phyloP scores from a whole-genome alignment of 352 stramenopile species.

The Blastocystis sp. region DNA sequence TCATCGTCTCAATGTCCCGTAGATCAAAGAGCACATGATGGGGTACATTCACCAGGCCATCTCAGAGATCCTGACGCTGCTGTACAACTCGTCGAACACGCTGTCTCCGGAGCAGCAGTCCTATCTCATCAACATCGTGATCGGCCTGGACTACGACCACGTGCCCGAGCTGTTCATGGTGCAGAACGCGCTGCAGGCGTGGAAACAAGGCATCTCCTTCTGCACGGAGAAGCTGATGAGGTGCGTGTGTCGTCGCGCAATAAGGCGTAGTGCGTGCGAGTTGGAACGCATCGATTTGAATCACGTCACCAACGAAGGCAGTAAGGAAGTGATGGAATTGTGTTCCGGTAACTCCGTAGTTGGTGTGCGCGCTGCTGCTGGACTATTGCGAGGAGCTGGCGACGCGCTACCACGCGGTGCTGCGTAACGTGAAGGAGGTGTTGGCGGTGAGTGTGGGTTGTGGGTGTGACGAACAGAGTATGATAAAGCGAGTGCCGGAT shows the following conservation, averaged over 20 bases:
- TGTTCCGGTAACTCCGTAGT: background rate
- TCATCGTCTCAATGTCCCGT: background rate
- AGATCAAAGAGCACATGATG: constrained; percentile 68
- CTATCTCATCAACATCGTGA: constrained; percentile 35
- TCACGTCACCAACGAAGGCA: background rate
- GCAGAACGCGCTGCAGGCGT: constrained; percentile 51
- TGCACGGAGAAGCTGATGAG: constrained; percentile 12
- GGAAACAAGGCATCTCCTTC: background rate
- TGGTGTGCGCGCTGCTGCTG: background rate
- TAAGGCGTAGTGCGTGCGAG: constrained; percentile 21
- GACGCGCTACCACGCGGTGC: background rate
- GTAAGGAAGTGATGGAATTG: background rate
- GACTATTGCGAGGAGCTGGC: constrained; percentile 9
- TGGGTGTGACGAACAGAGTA: background rate
- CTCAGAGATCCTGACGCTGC: constrained; percentile 17
- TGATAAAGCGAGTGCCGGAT: constrained; percentile 18
- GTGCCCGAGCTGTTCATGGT: constrained; percentile 60
- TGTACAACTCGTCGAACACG: constrained; percentile 34
- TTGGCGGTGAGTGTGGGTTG: background rate
- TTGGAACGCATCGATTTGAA: constrained; percentile 52
- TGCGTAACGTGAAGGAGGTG: background rate
- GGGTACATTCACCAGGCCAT: constrained; percentile 55
- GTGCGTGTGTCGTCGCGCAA: background rate
- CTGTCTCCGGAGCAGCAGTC: constrained; percentile 39
- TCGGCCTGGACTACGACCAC: constrained; percentile 50